A percentile compares a stretch with the other conserved stretches of the same genome.
Evolutionary conservation across 352 stramenopile genomes (phyloP).

Genomic region (Globisporangium carolinianum): DNA sequence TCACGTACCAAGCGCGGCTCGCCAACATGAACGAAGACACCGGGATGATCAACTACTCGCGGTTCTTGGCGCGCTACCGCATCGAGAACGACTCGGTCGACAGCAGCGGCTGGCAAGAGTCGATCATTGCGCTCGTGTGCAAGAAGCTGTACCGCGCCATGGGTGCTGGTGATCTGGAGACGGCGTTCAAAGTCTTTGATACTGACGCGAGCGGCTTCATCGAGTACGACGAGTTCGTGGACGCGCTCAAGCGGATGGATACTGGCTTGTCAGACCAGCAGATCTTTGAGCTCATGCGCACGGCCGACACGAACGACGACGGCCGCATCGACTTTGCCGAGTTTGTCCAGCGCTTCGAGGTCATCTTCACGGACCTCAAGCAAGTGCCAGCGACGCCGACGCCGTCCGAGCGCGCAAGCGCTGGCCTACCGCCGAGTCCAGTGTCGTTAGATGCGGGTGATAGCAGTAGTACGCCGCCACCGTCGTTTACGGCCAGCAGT

Average conservation of each 20-base stretch:
- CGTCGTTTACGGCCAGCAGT: conserved; percentile 1
- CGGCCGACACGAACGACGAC: conserved; percentile 89
- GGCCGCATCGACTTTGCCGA: conserved; percentile 89
- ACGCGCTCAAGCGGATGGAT: conserved; percentile 88
- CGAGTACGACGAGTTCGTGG: conserved; percentile 92
- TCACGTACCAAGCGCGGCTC: conserved; percentile 86
- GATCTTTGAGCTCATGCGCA: conserved; percentile 92
- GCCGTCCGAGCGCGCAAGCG: conserved; percentile 10
- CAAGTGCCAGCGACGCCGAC: conserved; percentile 23
- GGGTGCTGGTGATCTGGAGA: conserved; percentile 83
- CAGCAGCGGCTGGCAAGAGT: conserved; percentile 85
- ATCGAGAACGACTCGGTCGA: conserved; percentile 88
- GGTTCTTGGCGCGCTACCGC: conserved; percentile 89
- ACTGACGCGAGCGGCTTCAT: conserved; percentile 87
- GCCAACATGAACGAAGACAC: conserved; percentile 77
- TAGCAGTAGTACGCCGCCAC: neutral
- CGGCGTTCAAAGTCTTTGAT: conserved; percentile 90
- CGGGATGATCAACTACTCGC: conserved; percentile 89
- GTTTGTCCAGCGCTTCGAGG: conserved; percentile 88
- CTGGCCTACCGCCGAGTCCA: conserved; percentile 12
- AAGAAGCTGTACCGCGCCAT: conserved; percentile 90
- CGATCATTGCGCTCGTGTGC: conserved; percentile 88
- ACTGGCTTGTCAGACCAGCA: conserved; percentile 88
- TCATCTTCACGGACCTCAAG: conserved; percentile 84
- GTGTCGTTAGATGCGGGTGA: conserved; percentile 10